Evolutionary conservation across 345 rosid species (phyloP), one percentile per base, ranked within the genome.

Genomic region (Citrus reticulata): DNA sequence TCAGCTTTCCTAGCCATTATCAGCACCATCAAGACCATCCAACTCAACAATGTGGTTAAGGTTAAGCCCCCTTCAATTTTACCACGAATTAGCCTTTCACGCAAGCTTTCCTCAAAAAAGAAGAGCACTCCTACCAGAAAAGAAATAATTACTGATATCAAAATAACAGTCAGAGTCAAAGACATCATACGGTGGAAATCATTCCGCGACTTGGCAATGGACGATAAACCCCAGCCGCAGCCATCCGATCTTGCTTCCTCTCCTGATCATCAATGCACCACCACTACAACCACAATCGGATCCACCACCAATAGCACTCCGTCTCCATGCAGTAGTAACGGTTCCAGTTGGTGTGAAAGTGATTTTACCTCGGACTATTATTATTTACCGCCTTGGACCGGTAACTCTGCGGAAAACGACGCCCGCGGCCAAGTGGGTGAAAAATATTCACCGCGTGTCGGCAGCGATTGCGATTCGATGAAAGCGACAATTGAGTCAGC

Each of bases 141-240:
- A 10, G 74, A 17, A 49, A 69, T 67, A 69, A 80, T 72, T 54
- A 40, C 2, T 29, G 75, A 66, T 76, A 49, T n/a, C 46, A 78
- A 72, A 75, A 69, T 68, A 9, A 76, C 87, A 9, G 57, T 90
- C 74, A 89, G 82, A 16, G 75, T 92, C 67, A 95, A 89, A 86
- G 99, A 95, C 81, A 93, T 95, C 72, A 86, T 95, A 66, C 81
- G 98, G 81, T 92, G 97, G 99, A 87, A 79, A 68, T 93, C 99
- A 17, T 93, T 90, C 81, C 86, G 87, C n/a, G 95, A 92, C 81
- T 62, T 89, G 70, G 74, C 4, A 46, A 16, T 42, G 30, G 94
- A 87, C 29, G 91, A 88, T 30, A 79, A 73, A 67, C 70, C 89
- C 35, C 78, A 73, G 64, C 70, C 89, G 32, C 77, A 32, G 8